These are phyloP conservation scores for Leersia perrieri DNA, from an alignment of 176 grass and related monocot genomes.

Conservation along the genomic window DNA sequence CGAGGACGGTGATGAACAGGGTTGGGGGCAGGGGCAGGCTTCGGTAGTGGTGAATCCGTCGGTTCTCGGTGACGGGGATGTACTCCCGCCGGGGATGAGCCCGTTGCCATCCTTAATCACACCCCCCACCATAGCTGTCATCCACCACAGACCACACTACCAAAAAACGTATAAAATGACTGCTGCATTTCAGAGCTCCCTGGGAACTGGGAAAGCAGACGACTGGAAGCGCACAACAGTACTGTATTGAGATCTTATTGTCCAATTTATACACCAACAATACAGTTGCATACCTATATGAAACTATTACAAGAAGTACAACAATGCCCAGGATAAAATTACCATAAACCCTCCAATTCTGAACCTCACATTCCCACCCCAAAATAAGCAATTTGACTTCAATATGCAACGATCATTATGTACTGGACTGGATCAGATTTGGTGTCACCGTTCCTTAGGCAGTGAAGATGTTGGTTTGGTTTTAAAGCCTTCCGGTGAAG, in stretches of 20 bases:
- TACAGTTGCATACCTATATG: background rate
- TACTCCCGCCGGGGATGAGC: too few relatives aligned
- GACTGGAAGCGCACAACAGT: too few relatives aligned
- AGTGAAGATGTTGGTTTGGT: constrained; percentile 32
- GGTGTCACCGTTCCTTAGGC: constrained; percentile 19
- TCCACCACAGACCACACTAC: too few relatives aligned
- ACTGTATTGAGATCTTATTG: background rate
- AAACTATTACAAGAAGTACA: background rate
- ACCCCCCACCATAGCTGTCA: too few relatives aligned
- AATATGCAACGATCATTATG: constrained; percentile 5
- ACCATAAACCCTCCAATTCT: background rate
- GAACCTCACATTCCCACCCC: background rate
- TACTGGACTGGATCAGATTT: constrained; percentile 14
- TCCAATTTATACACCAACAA: background rate
- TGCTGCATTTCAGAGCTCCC: too few relatives aligned
- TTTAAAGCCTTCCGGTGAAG: constrained; percentile 22
- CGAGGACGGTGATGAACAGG: too few relatives aligned
- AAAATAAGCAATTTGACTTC: background rate
- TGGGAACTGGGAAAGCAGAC: too few relatives aligned
- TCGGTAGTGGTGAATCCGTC: too few relatives aligned
- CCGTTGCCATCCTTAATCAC: too few relatives aligned
- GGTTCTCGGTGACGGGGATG: too few relatives aligned
- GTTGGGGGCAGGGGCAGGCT: too few relatives aligned
- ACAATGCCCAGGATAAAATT: background rate
- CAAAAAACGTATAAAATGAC: too few relatives aligned